Conservation (phyloP, 202 grass and related monocot genomes). For the Musa balbisiana region DNA sequence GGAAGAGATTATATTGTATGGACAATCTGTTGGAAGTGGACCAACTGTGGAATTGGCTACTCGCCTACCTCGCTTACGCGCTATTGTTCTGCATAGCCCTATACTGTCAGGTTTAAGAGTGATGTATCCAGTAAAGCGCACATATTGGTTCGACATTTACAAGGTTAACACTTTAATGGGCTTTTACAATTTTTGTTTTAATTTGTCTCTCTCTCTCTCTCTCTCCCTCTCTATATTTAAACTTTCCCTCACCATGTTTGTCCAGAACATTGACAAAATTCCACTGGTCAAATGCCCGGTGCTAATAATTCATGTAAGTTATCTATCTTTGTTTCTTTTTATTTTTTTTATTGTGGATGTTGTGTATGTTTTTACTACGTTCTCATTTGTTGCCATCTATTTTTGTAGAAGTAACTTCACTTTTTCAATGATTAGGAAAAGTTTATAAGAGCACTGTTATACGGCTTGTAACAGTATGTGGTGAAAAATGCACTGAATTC, state of each 20-base stretch:
- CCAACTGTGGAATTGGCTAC: conserved; percentile 1
- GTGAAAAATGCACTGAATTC: not conserved
- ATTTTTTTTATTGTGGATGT: not conserved
- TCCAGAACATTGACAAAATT: conserved; percentile 20
- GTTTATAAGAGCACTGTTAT: not conserved
- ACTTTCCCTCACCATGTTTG: not conserved
- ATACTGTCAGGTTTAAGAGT: conserved; percentile 11
- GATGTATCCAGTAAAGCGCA: conserved; percentile 7
- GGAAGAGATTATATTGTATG: conserved; percentile 7
- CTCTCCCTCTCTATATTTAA: not conserved
- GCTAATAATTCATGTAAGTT: conserved; percentile 18
- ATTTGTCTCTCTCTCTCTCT: not conserved
- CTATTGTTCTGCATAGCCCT: conserved; percentile 6
- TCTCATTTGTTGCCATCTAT: too few species aligned
- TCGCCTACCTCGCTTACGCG: not conserved
- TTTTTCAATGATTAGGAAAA: not conserved
- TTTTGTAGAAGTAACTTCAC: not conserved
- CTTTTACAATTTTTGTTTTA: not conserved
- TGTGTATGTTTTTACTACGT: not conserved
- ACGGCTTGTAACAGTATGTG: not conserved
- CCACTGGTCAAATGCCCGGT: conserved; percentile 12
- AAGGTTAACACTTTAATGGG: not conserved
- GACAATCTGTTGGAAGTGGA: conserved; percentile 13
- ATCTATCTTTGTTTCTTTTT: not conserved
- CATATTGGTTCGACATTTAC: conserved; percentile 13